Base-by-base conservation (phyloP, 1,139 yeast genomes). In the Hansenula sp. region DNA sequence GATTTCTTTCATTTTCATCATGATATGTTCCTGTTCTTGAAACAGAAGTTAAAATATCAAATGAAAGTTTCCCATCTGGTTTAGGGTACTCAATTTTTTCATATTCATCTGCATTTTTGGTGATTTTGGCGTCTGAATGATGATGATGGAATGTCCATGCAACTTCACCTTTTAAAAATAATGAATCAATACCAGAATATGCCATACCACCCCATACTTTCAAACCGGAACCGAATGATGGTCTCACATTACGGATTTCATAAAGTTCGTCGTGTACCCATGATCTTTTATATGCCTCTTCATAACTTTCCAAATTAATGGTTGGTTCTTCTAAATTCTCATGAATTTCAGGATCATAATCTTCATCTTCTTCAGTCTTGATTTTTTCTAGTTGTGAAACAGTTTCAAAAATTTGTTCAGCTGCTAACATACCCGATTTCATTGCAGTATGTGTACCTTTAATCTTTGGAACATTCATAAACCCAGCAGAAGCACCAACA, bases 391-490 rank as follows among this genome's bases (percentile, higher is more conserved):
- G 53, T 25, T 67, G 69, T 37, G 75, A 65, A 33, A 89, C 67
- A 37, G 66, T 72, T n/a, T 77, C 75, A 57, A 72, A 89, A 34
- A 90, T 85, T 24, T 77, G 63, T 58, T 93, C 98, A 2, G 98
- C 99, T 3, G 98, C 99, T 28, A 93, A 68, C 74, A 93, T 84
- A 32, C 98, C 99, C 11, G 94, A 76, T 64, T 91, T 93, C 79
- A 93, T 86, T 3, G 99, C 98, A 0, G 97, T 91, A 62, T 93
- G 99, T 0, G 97, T 84, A n/a, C 99, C 99, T 68, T 93, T 93
- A 59, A 93, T 86, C 63, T 93, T 93, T 38, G 99, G 97, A 38
- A 93, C 98, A 62, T 93, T 93, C 76, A 93, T 78, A 63, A 93
- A 91, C 1, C 99, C 99, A 9, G 99, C 99, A 43, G 94, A 71